Base-by-base conservation (phyloP, 495 filamentous ascomycete genomes). In the Daldinia concentrica region DNA sequence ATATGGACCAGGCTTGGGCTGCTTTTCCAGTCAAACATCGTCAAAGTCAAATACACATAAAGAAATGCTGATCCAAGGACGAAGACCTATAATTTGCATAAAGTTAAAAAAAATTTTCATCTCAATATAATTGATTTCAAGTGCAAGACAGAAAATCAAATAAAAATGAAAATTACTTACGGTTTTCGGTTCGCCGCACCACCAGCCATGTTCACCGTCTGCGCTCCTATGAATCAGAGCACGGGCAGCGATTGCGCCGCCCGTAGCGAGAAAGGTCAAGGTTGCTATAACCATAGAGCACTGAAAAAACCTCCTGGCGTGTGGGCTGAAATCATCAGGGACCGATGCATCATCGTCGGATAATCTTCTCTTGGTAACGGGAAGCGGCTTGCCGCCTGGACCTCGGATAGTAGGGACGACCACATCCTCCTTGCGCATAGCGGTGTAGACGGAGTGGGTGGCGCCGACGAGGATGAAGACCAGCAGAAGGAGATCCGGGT, bases 151-250 rank as follows among this genome's bases (percentile, higher is more conserved):
- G 8, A 41, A 36, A n/a, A 37, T 58, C 3, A 29, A 12, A 41
- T 7, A 32, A 48, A 22, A 24, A 4, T 1, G 12, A 48, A 48
- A 24, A 22, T 60, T 19, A 86, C 92, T 81, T 89, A 98, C 95
- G 77, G 91, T 91, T 62, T 89, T 86, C 30, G 91, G 84, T 80
- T 97, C 88, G 29, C 92, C 93, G 76, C 93, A 95, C 95, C 94
- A 98, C 94, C 94, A 98, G 43, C 88, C 83, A 69, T 91, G 83
- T 29, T 90, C 71, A 8, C 70, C 75, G 9, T 68, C 59, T 27
- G 66, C 70, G 43, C 45, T 75, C 50, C 58, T 66, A 58, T 76
- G 68, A 17, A 77, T 58, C 63, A 97, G 82, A 65, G 93, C 91
- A 84, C 94, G 95, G 61, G 87, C 62, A 51, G 95, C 88, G 71